phyloP scores from a whole-genome alignment of 352 stramenopile species.

The Phytophthora fragariaefolia region DNA sequence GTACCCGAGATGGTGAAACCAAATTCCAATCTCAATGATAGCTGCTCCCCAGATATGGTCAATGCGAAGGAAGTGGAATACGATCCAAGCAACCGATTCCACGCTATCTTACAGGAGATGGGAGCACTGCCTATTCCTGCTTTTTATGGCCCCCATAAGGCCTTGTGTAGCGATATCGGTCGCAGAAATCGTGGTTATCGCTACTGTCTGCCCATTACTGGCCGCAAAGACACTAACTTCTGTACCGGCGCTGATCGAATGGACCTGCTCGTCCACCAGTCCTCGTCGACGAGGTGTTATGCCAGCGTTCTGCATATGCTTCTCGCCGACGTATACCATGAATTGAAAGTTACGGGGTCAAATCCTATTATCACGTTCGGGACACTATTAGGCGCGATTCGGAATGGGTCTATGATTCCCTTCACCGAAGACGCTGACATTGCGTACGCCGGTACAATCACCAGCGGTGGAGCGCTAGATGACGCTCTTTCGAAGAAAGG shows the following conservation, averaged over 20 bases:
- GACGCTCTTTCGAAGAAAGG: constrained; percentile 34
- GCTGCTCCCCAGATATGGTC: neutral
- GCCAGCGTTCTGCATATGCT: constrained; percentile 52
- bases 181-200: neutral
- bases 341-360: constrained; percentile 24
- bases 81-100: neutral
- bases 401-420: constrained; percentile 45
- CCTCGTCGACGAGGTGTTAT: constrained; percentile 37
- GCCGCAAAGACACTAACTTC: constrained; percentile 39
- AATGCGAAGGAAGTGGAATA: neutral
- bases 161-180: constrained; percentile 5
- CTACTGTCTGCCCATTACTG: constrained; percentile 52
- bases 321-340: constrained; percentile 50
- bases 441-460: constrained; percentile 27
- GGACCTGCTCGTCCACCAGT: constrained; percentile 33
- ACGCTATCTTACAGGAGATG: neutral
- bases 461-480: constrained; percentile 6
- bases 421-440: constrained; percentile 57
- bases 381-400: constrained; percentile 46
- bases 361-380: constrained; percentile 43
- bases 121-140: neutral
- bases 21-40: neutral
- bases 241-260: constrained; percentile 44
- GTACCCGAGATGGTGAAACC: neutral
- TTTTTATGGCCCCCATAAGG: constrained; percentile 16